Base-by-base conservation (phyloP, 352 stramenopile genomes). In the Phytophthora europaea region DNA sequence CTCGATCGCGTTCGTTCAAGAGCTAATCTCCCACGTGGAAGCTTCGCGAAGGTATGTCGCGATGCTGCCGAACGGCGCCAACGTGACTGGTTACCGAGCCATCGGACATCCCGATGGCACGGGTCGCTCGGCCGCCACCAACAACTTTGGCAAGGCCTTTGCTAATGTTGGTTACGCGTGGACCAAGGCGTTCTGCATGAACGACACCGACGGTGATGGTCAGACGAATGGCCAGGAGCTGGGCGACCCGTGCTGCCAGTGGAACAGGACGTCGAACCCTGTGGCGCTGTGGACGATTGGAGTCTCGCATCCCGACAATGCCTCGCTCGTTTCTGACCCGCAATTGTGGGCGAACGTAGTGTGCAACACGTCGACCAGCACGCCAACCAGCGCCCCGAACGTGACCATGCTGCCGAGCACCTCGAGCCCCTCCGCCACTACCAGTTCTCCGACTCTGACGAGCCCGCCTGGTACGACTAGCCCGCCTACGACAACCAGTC, bases 201-300 rank as follows among this genome's bases (percentile, higher is more conserved):
- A 52, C 22, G 66, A 78, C 57, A 61, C 70, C 22, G 89, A 96
- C 52, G 80, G 82, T 20, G 89, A 96, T 61, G 89, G 89, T 7
- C 75, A 84, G 23, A 94, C 87, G 22, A 96, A 96, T 68, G 89
- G 89, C 57, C 68, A 94, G 65, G 87, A 96, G 60, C 79, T 94
- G 10, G 89, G 89, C 4, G 89, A 96, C 61, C 87, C 87, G 58
- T 84, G 83, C 76, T 96, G 89, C 68, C 58, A 75, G 38, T 68
- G 61, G 61, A 54, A 69, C 28, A 59, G 31, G 45, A 51, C 15
- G 31, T 38, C 12, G 31, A 50, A 56, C 58, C 31, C 13, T 22
- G 60, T 22, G 22, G 58, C 48, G 58, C 67, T 28, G 12, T 81
- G 65, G 61, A 76, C 64, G 4, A 57, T 47, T 3, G 69, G 76